Conservation (phyloP, 2,329 filamentous ascomycete species). For the Clonostachys rosea region DNA sequence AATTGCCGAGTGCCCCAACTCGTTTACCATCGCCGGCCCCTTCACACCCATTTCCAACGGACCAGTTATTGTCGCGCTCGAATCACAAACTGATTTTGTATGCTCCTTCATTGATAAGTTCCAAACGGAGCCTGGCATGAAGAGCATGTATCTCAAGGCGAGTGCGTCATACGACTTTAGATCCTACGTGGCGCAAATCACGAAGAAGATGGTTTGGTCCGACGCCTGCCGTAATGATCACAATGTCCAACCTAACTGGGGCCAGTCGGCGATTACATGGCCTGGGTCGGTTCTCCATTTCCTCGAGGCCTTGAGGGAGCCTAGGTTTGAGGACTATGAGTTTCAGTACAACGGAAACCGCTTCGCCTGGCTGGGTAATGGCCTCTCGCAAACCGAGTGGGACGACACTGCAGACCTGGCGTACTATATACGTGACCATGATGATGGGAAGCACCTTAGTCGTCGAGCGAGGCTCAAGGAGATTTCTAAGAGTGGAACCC, state of each 20-base stretch:
- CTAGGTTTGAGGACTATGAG: slow-evolving; percentile 40
- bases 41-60: slow-evolving; percentile 24
- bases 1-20: slow-evolving; percentile 17
- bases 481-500: slow-evolving; percentile 3
- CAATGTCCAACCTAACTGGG: slow-evolving; percentile 1
- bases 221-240: slow-evolving; percentile 1
- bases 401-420: slow-evolving; percentile 30
- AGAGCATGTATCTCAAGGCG: neutral
- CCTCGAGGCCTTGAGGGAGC: slow-evolving; percentile 38
- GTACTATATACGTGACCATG: slow-evolving; percentile 27
- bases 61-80: slow-evolving; percentile 28
- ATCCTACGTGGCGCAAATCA: neutral
- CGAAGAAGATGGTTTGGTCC: slow-evolving; percentile 8
- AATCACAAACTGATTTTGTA: slow-evolving; percentile 14
- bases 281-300: slow-evolving; percentile 37
- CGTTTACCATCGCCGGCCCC: slow-evolving; percentile 23
- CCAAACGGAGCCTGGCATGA: neutral
- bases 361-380: slow-evolving; percentile 34
- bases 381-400: slow-evolving; percentile 32
- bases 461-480: slow-evolving; percentile 3
- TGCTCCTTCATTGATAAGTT: slow-evolving; percentile 3
- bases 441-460: slow-evolving; percentile 21
- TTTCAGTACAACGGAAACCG: slow-evolving; percentile 28
- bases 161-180: neutral
- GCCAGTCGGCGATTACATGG: slow-evolving; percentile 3